These are phyloP conservation scores for Mucor velutinosus DNA, from an alignment of 371 early-diverging fungal species.

Conservation along the genomic window DNA sequence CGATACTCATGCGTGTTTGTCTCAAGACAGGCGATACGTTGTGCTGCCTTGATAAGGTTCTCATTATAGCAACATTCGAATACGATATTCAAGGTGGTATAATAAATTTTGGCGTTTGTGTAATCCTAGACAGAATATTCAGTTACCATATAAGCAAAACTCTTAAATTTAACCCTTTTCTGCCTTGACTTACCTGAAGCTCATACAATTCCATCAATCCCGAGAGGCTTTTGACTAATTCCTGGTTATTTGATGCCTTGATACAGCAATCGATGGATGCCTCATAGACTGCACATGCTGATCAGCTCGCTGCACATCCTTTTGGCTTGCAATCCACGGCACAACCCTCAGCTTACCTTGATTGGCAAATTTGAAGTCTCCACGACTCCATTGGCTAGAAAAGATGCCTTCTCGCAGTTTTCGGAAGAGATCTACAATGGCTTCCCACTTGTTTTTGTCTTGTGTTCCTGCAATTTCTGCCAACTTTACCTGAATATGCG, in stretches of 20 bases:
- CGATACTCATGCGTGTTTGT: conserved; percentile 10
- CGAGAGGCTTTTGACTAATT: conserved; percentile 17
- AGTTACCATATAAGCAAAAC: not conserved
- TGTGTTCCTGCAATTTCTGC: not conserved
- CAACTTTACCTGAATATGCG: conserved; percentile 7
- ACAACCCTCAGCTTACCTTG: conserved; percentile 14
- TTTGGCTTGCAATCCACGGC: not conserved
- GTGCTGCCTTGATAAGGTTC: not conserved
- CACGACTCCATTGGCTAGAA: conserved; percentile 19
- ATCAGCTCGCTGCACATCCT: too few relatives aligned
- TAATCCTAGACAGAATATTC: not conserved
- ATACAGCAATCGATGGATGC: conserved; percentile 12
- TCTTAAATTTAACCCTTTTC: conserved; percentile 3
- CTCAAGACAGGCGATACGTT: not conserved
- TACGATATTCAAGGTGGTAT: conserved; percentile 5
- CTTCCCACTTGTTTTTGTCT: conserved; percentile 18
- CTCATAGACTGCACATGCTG: conserved; percentile 17
- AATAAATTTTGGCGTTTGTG: conserved; percentile 4
- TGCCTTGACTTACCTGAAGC: not conserved
- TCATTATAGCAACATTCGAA: conserved; percentile 9
- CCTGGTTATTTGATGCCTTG: conserved; percentile 19
- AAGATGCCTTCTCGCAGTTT: conserved; percentile 30
- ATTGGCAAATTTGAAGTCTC: conserved; percentile 17
- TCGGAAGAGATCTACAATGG: conserved; percentile 15
- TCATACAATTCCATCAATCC: conserved; percentile 18